Conservation (phyloP, 805 yeast species). For the Candida hungchunana region DNA sequence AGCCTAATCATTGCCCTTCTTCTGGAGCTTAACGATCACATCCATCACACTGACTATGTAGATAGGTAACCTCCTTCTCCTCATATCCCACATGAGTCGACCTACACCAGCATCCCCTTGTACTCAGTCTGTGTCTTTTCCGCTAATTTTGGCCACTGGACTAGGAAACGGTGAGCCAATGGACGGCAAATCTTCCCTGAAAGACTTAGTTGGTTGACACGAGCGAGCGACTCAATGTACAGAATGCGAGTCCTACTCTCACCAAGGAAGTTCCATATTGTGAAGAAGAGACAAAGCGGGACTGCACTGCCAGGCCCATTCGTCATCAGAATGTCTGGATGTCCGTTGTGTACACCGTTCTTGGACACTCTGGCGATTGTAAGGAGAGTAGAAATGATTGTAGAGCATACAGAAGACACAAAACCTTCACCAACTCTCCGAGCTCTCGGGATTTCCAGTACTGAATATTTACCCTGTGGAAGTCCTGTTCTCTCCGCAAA, state of each 20-base stretch:
- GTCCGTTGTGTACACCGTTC: constrained; percentile 6
- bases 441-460: constrained; percentile 47
- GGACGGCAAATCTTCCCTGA: constrained; percentile 72
- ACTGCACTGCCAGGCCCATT: constrained; percentile 87
- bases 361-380: constrained; percentile 10
- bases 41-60: no score
- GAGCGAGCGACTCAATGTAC: constrained; percentile 83
- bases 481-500: constrained; percentile 13
- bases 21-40: no score
- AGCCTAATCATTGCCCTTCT: no score
- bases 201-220: constrained; percentile 70
- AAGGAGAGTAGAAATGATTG: constrained; percentile 22
- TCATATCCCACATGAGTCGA: no score
- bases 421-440: constrained; percentile 56
- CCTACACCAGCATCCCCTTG: constrained; percentile 68
- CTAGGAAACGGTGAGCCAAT: constrained; percentile 71
- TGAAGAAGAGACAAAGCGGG: constrained; percentile 57
- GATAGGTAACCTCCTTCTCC: no score
- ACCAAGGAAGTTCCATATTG: constrained; percentile 45
- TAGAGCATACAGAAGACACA: constrained; percentile 42
- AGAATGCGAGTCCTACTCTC: constrained; percentile 52
- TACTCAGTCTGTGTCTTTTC: constrained; percentile 60
- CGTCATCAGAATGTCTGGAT: constrained; percentile 44
- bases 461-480: constrained; percentile 12
- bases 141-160: constrained; percentile 79